Evolutionary conservation across 2,329 filamentous ascomycete genomes (phyloP).

Genomic region (Chrysoporthe cubensis): DNA sequence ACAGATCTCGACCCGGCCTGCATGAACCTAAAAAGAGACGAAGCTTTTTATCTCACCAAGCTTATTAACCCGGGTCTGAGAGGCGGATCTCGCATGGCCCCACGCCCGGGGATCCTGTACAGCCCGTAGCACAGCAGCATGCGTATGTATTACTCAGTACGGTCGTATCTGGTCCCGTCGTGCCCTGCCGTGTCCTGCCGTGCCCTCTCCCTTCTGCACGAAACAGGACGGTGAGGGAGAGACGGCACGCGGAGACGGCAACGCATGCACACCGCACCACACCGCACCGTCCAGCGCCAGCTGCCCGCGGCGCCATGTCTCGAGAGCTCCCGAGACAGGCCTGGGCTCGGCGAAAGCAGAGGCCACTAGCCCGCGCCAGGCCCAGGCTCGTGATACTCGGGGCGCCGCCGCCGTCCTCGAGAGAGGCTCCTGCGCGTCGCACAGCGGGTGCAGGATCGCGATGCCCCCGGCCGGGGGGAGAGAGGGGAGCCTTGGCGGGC

Average conservation of each 20-base stretch:
- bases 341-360: too few species aligned
- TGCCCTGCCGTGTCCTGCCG: too few species aligned
- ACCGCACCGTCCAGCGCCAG: too few species aligned
- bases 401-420: conserved; percentile 4
- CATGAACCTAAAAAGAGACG: background rate
- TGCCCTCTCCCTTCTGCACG: too few species aligned
- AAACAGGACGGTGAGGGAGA: too few species aligned
- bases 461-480: background rate
- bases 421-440: conserved; percentile 2
- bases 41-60: conserved; percentile 12
- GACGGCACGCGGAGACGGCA: too few species aligned
- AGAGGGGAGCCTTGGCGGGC: background rate
- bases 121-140: too few species aligned
- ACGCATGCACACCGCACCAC: too few species aligned
- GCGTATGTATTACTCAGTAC: background rate
- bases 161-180: background rate
- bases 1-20: background rate
- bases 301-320: too few species aligned
- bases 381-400: background rate
- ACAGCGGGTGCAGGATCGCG: background rate
- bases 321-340: too few species aligned
- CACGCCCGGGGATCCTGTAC: background rate
- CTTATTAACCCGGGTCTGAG: background rate
- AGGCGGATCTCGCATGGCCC: conserved; percentile 14
- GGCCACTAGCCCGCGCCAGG: too few species aligned